These are phyloP conservation scores for Colletotrichum euphorbiae DNA, from an alignment of 2,329 filamentous ascomycete genomes.

Conservation along the genomic window DNA sequence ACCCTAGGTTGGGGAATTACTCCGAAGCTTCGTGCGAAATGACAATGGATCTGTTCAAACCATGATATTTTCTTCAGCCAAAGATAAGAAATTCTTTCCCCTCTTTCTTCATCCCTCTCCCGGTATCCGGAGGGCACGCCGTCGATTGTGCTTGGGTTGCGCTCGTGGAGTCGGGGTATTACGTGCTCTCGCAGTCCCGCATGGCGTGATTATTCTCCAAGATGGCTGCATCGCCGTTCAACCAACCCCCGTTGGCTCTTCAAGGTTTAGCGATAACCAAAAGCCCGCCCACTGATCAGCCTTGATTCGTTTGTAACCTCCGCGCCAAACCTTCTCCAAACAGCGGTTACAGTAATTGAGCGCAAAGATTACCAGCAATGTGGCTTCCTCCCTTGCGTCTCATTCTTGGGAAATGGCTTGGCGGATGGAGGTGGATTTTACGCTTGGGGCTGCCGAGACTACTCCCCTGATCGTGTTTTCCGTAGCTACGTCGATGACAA, in stretches of 20 bases:
- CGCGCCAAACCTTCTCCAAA: not conserved
- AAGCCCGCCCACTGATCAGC: too few species aligned
- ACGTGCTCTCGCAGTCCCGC: constrained; percentile 40
- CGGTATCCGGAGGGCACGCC: constrained; percentile 20
- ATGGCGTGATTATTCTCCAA: constrained; percentile 40
- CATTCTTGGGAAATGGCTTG: not conserved
- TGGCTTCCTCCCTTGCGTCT: not conserved
- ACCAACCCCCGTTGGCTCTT: constrained; percentile 5
- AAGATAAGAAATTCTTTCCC: constrained; percentile 2
- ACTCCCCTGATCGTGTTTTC: not conserved
- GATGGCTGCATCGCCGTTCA: constrained; percentile 38
- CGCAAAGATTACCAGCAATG: not conserved
- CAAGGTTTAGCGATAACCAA: constrained; percentile 31
- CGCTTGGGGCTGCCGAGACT: constrained; percentile 12
- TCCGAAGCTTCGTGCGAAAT: not conserved
- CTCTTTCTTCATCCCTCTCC: not conserved
- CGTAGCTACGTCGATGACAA: not conserved
- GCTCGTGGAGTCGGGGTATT: constrained; percentile 25
- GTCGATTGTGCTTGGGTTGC: constrained; percentile 15
- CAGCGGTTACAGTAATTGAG: not conserved
- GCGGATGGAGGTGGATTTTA: not conserved
- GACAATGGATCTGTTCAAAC: not conserved
- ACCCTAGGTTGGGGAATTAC: too few species aligned
- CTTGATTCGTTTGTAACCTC: not conserved
- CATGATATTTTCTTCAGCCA: not conserved